A percentile compares a stretch with the other conserved stretches of the same genome.
phyloP scores from a whole-genome alignment of 768 basidiomycete species.

The Russula foetens region DNA sequence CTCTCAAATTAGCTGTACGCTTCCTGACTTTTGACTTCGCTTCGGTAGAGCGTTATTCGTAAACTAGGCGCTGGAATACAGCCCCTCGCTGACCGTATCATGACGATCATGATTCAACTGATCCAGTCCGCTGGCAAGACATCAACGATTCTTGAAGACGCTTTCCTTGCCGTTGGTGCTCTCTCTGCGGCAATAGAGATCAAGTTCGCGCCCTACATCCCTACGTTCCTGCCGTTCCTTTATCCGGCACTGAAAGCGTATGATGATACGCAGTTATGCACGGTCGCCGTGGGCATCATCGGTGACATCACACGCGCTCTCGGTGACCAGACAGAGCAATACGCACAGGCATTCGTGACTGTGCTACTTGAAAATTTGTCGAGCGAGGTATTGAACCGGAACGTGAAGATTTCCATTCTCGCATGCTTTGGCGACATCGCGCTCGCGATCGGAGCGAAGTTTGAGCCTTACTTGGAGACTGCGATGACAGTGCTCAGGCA shows the following conservation, averaged over 20 bases:
- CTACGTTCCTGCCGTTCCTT: conserved; percentile 78
- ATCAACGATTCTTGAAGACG: conserved; percentile 92
- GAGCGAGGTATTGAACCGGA: conserved; percentile 82
- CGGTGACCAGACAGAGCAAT: conserved; percentile 74
- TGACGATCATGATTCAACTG: conserved; percentile 82
- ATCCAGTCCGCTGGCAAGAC: conserved; percentile 86
- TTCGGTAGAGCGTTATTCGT: conserved; percentile 66
- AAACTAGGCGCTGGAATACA: conserved; percentile 77
- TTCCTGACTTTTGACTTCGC: not conserved
- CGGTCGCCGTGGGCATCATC: conserved; percentile 90
- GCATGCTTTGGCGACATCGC: conserved; percentile 97
- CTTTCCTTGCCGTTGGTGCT: conserved; percentile 89
- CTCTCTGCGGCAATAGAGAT: conserved; percentile 63
- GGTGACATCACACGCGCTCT: conserved; percentile 95
- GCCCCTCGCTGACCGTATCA: conserved; percentile 88
- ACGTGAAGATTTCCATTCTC: conserved; percentile 95
- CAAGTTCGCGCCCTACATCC: conserved; percentile 75
- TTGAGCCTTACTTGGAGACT: conserved; percentile 84
- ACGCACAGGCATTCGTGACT: conserved; percentile 85
- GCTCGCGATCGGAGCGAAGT: conserved; percentile 76
- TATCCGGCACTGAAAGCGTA: conserved; percentile 84
- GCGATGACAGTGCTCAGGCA: conserved; percentile 89
- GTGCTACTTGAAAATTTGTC: conserved; percentile 87
- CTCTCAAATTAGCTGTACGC: not conserved
- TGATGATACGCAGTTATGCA: conserved; percentile 94